Conservation (phyloP, 306 rosid species). For the Pyrus communis region DNA sequence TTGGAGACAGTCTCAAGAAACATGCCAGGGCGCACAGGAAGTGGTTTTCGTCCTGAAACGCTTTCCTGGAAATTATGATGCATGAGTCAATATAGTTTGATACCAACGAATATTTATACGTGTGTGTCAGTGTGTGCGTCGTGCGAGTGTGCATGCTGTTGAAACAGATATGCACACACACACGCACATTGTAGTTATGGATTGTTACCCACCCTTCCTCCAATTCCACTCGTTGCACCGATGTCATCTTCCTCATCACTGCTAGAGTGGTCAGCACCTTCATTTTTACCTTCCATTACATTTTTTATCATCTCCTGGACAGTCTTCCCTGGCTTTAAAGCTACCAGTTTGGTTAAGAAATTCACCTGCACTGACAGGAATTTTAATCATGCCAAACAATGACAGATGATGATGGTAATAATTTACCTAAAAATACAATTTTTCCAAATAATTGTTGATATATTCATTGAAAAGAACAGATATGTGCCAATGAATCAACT, state of each 20-base stretch:
- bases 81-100: neutral
- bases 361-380: conserved; percentile 56
- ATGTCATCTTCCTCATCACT: conserved; percentile 26
- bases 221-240: conserved; percentile 36
- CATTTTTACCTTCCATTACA: conserved; percentile 92
- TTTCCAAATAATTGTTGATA: neutral
- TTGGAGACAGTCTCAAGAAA: conserved; percentile 88
- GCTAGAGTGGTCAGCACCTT: conserved; percentile 56
- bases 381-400: conserved; percentile 10
- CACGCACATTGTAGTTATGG: neutral
- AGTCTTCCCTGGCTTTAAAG: conserved; percentile 79
- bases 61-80: conserved; percentile 41
- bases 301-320: conserved; percentile 79
- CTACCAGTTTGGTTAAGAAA: conserved; percentile 77
- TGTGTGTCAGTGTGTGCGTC: neutral
- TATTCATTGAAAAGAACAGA: neutral
- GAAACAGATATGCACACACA: neutral
- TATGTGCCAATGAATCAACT: neutral
- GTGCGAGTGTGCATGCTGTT: neutral
- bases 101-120: neutral
- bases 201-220: conserved; percentile 68
- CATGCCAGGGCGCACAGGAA: conserved; percentile 96
- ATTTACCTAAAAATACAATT: neutral
- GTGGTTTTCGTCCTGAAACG: conserved; percentile 58
- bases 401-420: neutral